phyloP scores from a whole-genome alignment of 139 green algal genomes.

The Nannochloris sp. region DNA sequence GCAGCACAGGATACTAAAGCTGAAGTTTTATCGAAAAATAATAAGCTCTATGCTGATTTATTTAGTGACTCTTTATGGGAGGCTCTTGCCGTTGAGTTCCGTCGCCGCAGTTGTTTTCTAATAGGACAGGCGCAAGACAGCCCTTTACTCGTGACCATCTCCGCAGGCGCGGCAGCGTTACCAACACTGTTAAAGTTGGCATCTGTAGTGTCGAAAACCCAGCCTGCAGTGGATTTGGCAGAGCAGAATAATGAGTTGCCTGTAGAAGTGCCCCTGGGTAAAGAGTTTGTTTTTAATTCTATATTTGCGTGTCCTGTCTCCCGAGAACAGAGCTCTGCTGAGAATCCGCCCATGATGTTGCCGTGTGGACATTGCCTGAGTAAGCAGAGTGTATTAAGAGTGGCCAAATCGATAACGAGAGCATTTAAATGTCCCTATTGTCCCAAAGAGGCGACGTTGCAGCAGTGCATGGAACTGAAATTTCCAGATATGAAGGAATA shows the following conservation, averaged over 20 bases:
- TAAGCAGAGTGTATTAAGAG: slow-evolving; percentile 64
- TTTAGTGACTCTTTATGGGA: slow-evolving; percentile 56
- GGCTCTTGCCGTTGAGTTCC: slow-evolving; percentile 62
- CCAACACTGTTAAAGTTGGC: slow-evolving; percentile 84
- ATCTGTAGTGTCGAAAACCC: slow-evolving; percentile 39
- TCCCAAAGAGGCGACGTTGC: slow-evolving; percentile 63
- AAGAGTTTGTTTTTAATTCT: slow-evolving; percentile 85
- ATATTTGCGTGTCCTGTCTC: slow-evolving; percentile 91
- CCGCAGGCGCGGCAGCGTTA: slow-evolving; percentile 74
- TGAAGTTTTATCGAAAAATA: not conserved
- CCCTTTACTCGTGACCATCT: slow-evolving; percentile 70
- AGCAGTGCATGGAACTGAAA: slow-evolving; percentile 51
- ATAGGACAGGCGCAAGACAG: slow-evolving; percentile 76
- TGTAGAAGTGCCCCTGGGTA: slow-evolving; percentile 82
- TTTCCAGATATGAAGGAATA: slow-evolving; percentile 59
- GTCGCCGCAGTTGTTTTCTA: slow-evolving; percentile 68
- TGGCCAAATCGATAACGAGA: slow-evolving; percentile 62
- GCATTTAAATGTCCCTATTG: slow-evolving; percentile 97
- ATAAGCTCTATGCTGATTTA: slow-evolving; percentile 48
- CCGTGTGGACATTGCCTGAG: slow-evolving; percentile 91
- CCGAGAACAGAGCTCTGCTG: slow-evolving; percentile 60
- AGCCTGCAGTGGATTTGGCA: not conserved
- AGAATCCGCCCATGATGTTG: slow-evolving; percentile 90
- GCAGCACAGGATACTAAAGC: not conserved
- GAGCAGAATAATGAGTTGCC: slow-evolving; percentile 61